Evolutionary conservation across 345 rosid genomes (phyloP).

Genomic region (Boechera stricta): DNA sequence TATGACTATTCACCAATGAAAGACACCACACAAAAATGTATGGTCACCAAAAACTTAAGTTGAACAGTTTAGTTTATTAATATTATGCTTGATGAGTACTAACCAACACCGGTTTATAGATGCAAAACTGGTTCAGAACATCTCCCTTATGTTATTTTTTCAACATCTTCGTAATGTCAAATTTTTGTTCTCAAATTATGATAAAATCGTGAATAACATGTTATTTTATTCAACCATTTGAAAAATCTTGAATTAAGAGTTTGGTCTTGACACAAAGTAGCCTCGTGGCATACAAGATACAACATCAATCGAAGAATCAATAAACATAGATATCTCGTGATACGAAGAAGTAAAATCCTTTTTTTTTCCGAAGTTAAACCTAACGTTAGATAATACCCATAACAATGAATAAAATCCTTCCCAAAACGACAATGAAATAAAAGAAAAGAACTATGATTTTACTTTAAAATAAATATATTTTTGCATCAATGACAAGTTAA

Average conservation of each 20-base stretch:
- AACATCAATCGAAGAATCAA: background rate
- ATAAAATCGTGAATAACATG: constrained; percentile 29
- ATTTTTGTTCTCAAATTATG: background rate
- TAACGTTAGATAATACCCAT: background rate
- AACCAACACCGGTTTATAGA: constrained; percentile 1
- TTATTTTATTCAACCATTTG: constrained; percentile 34
- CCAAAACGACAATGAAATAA: constrained; percentile 9
- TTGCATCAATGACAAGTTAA: constrained; percentile 38
- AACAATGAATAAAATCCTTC: background rate
- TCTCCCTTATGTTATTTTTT: background rate
- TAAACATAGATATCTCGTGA: constrained; percentile 34
- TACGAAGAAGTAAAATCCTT: constrained; percentile 4
- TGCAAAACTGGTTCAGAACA: background rate
- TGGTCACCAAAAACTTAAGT: constrained; percentile 15
- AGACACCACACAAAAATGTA: constrained; percentile 11
- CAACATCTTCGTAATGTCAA: constrained; percentile 13
- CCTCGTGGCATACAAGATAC: constrained; percentile 30
- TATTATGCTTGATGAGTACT: background rate
- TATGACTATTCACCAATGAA: constrained; percentile 25
- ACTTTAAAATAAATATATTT: background rate
- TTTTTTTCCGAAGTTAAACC: background rate
- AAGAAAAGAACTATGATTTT: background rate
- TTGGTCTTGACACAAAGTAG: constrained; percentile 39
- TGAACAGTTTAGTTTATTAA: background rate
- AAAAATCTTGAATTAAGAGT: constrained; percentile 30